Conservation (phyloP, 495 filamentous ascomycete species). For the Halenospora varia region DNA sequence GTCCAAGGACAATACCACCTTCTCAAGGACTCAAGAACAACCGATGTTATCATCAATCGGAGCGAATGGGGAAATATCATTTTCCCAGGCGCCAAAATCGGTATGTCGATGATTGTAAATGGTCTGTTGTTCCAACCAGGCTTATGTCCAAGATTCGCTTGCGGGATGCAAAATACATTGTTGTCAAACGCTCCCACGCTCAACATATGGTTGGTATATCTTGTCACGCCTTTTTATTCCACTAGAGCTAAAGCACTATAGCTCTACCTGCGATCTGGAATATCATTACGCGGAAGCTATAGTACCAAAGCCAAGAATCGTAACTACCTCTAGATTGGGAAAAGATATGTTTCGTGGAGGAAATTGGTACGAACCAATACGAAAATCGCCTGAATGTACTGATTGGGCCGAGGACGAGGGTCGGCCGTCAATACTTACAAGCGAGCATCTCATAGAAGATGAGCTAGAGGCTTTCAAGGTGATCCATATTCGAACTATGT, state of each 20-base stretch:
- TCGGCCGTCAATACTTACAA: neutral
- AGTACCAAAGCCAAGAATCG: neutral
- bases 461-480: neutral
- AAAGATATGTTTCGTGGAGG: neutral
- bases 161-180: neutral
- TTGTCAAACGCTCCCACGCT: neutral
- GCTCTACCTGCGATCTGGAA: neutral
- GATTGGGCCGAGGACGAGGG: too few species aligned
- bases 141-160: constrained; percentile 18
- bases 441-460: neutral
- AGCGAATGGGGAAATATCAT: constrained; percentile 20
- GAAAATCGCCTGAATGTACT: neutral
- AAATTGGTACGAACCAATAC: neutral
- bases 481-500: neutral
- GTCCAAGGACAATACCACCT: constrained; percentile 20
- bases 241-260: neutral
- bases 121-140: constrained; percentile 10
- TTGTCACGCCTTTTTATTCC: neutral
- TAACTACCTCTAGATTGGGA: neutral
- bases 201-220: neutral
- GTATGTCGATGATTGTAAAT: constrained; percentile 25
- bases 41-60: constrained; percentile 7
- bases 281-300: neutral
- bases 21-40: constrained; percentile 3
- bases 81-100: constrained; percentile 13